Percentiles rank a stretch among this genome's conserved stretches.
These are phyloP conservation scores for Dalbergia oliveri DNA, from an alignment of 306 rosid species.

Conservation along the genomic window DNA sequence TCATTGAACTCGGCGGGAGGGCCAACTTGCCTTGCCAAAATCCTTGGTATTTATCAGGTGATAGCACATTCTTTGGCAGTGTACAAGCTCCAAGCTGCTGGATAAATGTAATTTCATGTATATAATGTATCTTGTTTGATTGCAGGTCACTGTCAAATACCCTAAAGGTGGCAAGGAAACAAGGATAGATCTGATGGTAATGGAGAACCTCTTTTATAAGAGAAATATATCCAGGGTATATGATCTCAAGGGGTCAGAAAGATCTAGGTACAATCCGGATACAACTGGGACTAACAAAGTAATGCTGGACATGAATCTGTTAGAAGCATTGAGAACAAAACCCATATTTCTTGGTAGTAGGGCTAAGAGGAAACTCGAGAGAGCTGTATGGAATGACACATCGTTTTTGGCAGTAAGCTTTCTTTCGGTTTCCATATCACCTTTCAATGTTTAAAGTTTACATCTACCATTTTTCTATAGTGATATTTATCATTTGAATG, in stretches of 20 bases:
- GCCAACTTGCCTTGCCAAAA: constrained; percentile 97
- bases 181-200: constrained; percentile 91
- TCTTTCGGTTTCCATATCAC: background rate
- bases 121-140: constrained; percentile 36
- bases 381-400: constrained; percentile 98
- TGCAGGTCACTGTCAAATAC: constrained; percentile 83
- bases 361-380: constrained; percentile 91
- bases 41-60: constrained; percentile 96
- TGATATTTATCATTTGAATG: too few species aligned
- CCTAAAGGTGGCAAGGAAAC: constrained; percentile 94
- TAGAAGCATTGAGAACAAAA: constrained; percentile 85
- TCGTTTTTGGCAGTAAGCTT: constrained; percentile 83
- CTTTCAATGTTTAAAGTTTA: constrained; percentile 13
- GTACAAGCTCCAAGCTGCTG: background rate
- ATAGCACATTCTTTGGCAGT: constrained; percentile 29
- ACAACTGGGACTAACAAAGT: constrained; percentile 86
- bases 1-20: constrained; percentile 76
- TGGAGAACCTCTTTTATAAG: constrained; percentile 96
- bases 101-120: background rate
- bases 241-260: constrained; percentile 97
- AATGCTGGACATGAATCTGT: constrained; percentile 89
- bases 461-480: background rate
- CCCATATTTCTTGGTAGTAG: constrained; percentile 97
- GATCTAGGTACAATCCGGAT: constrained; percentile 92
- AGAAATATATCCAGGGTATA: constrained; percentile 87